Conservation (phyloP, 139 green algal genomes). For the Mychonastes homosphaera region DNA sequence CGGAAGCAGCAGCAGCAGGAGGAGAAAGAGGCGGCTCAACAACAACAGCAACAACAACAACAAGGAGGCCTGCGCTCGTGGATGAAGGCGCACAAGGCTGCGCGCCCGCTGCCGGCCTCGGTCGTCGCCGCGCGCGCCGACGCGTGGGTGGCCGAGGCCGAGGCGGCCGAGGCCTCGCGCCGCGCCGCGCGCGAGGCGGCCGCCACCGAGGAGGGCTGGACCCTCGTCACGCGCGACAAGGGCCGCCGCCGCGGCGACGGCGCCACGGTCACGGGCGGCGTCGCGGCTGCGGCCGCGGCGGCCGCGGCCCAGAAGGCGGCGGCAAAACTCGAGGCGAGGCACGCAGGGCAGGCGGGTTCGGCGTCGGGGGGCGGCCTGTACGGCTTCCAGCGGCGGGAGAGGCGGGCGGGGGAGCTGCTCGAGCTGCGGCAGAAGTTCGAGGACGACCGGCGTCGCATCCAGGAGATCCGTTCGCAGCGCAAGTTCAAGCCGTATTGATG, state of each 20-base stretch:
- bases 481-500: conserved; percentile 56
- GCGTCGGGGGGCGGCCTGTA: conserved; percentile 52
- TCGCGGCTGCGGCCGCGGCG: conserved; percentile 34
- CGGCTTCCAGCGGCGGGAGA: conserved; percentile 62
- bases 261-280: conserved; percentile 29
- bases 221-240: conserved; percentile 64
- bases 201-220: conserved; percentile 66
- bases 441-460: conserved; percentile 46
- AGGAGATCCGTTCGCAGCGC: conserved; percentile 35
- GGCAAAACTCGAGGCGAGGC: conserved; percentile 23
- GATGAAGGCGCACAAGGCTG: too few relatives aligned
- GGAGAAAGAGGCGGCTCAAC: too few relatives aligned
- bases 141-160: conserved; percentile 51
- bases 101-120: too few relatives aligned
- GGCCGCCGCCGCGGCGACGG: conserved; percentile 20
- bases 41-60: too few relatives aligned
- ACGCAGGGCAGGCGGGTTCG: conserved; percentile 4
- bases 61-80: too few relatives aligned
- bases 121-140: too few relatives aligned
- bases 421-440: conserved; percentile 55
- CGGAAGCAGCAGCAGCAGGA: too few relatives aligned
- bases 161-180: conserved; percentile 36
- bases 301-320: conserved; percentile 35
- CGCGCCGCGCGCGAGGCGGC: conserved; percentile 23
- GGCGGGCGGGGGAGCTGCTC: conserved; percentile 42